Evolutionary conservation across 768 basidiomycete species (phyloP), one percentile per base, ranked within the genome.

Genomic region (Amanita muscaria): DNA sequence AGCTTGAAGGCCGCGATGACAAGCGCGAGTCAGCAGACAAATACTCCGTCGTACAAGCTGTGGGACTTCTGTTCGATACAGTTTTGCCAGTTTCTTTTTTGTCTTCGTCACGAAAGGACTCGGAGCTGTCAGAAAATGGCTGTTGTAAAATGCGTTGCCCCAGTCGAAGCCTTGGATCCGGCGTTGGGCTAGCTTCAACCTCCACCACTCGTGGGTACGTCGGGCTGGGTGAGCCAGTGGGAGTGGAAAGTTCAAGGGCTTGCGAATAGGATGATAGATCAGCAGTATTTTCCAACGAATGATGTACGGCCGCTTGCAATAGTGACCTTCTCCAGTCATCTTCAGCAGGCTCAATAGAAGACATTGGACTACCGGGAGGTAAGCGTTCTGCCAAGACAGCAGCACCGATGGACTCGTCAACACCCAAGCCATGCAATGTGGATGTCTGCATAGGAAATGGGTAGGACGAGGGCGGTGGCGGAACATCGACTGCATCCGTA

Each of bases 401-500:
- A 24, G 86, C 86, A 45, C 83, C 81, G 5, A 88, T 65, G 21
- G 84, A 85, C 38, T 86, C 83, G 49, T 77, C 70, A 32, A 86
- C 83, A 34, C 83, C 80, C 53, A 88, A 63, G 12, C 80, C 85
- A 53, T 80, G 77, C 40, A 81, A 53, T 12, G 80, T 81, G 44
- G 86, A 85, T 19, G 86, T 74, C 56, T 88, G 86, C 30, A 83
- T 74, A 5, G 81, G 76, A 52, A 88, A 82, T 1, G 80, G 80
- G 56, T 84, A 86, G 27, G 68, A 69, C 29, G 79, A 66, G 27
- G 81, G 77, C 5, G 78, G 81, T 4, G 72, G 79, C 0, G 88
- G 88, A 25, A 89, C 57, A 56, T 90, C 88, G 27, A 90, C 87
- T 19, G 74, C 74, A 54, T 89, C 88, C 19, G 88, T 90, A 9